Base-by-base conservation (phyloP, 768 basidiomycete species). In the Tulasnella sp. region DNA sequence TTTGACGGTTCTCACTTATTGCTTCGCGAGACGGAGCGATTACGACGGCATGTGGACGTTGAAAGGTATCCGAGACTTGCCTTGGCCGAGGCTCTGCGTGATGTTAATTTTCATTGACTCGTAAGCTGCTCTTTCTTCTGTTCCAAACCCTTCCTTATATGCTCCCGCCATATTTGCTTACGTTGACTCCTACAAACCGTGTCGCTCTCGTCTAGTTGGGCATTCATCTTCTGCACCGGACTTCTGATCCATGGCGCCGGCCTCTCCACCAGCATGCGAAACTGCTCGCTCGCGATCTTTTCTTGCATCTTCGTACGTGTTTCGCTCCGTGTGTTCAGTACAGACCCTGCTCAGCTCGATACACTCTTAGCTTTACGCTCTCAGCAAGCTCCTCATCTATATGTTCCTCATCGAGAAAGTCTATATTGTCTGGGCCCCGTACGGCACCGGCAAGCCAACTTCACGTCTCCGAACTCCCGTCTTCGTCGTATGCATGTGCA, bases 401-500 rank as follows among this genome's bases (percentile, higher is more conserved):
- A 25, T 62, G 12, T 60, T 62, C 42, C 58, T 62, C 15, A 50
- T 59, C 25, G 61, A 62, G 42, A 62, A 62, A 42, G 61, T 60
- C 17, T 44, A 51, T 38, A 46, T 59, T 46, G 57, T 59, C 5
- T 59, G 57, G 46, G 50, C 19, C n/a, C 49, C 34, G 43, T 43
- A 49, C 38, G 48, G 48, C 9, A 29, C 50, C 4, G 50, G 30
- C 11, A 41, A 38, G 38, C 27, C 42, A 27, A 58, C 50, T 27
- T n/a, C 17, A 51, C 38, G 61, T 29, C 19, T 62, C 25, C 25
- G 48, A 22, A 53, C 21, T 15, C 61, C 49, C 1, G 30, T 62
- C 2, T 43, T 27, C 17, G 25, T 59, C 15, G 24, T 62, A 17
- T 51, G 41, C 38, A 49, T 49, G n/a, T 31, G 34, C 34, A 41